Conservation (phyloP, 75 land plant genomes). For the Cryptomeria japonica region DNA sequence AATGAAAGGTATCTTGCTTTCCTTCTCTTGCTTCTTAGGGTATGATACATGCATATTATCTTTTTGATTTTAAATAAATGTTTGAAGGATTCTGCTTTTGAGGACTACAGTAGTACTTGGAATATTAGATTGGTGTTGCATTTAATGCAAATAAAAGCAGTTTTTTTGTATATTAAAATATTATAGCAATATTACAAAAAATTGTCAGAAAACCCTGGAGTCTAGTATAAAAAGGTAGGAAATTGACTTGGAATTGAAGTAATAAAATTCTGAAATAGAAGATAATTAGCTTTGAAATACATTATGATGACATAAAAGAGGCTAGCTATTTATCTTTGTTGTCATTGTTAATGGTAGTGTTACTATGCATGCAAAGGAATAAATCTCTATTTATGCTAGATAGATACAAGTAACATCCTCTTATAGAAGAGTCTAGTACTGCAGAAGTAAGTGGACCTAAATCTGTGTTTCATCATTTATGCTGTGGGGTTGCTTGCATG, state of each 20-base stretch:
- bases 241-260: neutral
- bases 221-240: neutral
- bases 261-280: neutral
- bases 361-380: neutral
- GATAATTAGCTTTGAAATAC: neutral
- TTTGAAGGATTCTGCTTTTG: neutral
- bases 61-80: neutral
- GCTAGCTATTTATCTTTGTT: neutral
- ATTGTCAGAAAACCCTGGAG: neutral
- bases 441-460: neutral
- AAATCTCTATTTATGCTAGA: neutral
- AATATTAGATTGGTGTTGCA: neutral
- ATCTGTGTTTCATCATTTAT: neutral
- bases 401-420: neutral
- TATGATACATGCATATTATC: neutral
- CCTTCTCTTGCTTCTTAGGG: neutral
- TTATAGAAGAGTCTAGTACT: neutral
- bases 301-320: neutral
- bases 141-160: neutral
- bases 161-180: neutral
- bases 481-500: neutral
- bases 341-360: neutral
- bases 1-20: constrained; percentile 61
- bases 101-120: neutral
- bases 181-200: neutral